A percentile compares a stretch with the other conserved stretches of the same genome.
Conservation (phyloP, 116 monocot genomes). For the Dioscorea cayenensis region DNA sequence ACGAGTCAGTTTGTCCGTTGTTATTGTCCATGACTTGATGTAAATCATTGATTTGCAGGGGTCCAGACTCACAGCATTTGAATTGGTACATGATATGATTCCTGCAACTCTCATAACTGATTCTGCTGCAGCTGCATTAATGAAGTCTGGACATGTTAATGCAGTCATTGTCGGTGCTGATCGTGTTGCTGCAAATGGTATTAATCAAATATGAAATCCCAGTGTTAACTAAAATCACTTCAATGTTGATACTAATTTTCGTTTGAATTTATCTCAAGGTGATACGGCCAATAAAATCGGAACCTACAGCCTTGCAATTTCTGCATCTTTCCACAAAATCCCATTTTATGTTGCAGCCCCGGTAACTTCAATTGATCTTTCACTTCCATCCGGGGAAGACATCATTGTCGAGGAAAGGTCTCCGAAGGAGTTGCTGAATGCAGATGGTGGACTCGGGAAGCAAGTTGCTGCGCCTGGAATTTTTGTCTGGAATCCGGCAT, state of each 20-base stretch:
- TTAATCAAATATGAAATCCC: not conserved
- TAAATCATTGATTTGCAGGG: constrained; percentile 46
- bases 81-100: constrained; percentile 89
- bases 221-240: not conserved
- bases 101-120: constrained; percentile 89
- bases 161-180: constrained; percentile 94
- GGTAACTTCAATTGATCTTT: constrained; percentile 79
- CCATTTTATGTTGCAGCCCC: constrained; percentile 96
- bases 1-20: not conserved
- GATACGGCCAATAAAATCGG: constrained; percentile 99
- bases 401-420: constrained; percentile 91
- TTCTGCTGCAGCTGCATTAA: constrained; percentile 88
- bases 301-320: constrained; percentile 84
- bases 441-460: constrained; percentile 87
- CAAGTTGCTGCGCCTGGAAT: constrained; percentile 92
- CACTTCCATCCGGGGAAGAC: constrained; percentile 62
- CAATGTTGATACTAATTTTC: not conserved
- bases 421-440: constrained; percentile 72
- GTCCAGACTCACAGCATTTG: constrained; percentile 93
- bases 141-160: constrained; percentile 63
- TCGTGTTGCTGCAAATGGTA: constrained; percentile 89
- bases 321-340: constrained; percentile 59
- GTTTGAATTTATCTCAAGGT: constrained; percentile 32
- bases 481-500: constrained; percentile 95
- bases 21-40: not conserved